Evolutionary conservation across 805 yeast genomes (phyloP).

Genomic region (Wickerhamomyces xylosicus): DNA sequence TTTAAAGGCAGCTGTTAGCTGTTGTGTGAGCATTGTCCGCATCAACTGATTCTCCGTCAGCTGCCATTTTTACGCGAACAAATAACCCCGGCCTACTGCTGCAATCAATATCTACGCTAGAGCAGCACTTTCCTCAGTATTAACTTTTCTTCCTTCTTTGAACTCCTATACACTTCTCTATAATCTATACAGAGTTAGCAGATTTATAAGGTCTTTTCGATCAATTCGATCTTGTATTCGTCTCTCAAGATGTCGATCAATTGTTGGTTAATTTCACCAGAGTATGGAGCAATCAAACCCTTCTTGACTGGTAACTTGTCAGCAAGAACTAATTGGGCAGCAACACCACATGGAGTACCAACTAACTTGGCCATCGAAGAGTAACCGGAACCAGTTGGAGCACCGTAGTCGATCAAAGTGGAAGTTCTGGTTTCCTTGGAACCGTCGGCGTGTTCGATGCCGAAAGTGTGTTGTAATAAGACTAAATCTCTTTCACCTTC

Average conservation of each 20-base stretch:
- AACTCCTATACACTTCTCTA: too few relatives aligned
- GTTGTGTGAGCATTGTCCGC: too few relatives aligned
- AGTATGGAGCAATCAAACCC: constrained; percentile 89
- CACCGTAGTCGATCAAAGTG: constrained; percentile 91
- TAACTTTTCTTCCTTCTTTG: too few relatives aligned
- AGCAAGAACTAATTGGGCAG: constrained; percentile 65
- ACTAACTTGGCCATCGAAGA: constrained; percentile 98
- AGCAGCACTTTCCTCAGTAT: too few relatives aligned
- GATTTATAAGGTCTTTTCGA: constrained; percentile 61
- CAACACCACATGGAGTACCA: constrained; percentile 98
- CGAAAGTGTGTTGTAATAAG: constrained; percentile 93
- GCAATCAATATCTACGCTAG: too few relatives aligned
- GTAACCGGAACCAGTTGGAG: constrained; percentile 72
- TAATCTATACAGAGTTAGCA: too few relatives aligned
- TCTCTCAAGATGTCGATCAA: constrained; percentile 87
- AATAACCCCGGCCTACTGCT: too few relatives aligned
- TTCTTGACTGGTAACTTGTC: constrained; percentile 68
- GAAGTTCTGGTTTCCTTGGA: constrained; percentile 86
- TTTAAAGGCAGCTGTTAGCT: too few relatives aligned
- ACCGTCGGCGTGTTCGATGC: constrained; percentile 95
- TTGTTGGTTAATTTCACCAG: constrained; percentile 84
- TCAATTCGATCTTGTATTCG: constrained; percentile 75
- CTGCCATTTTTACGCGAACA: too few relatives aligned
- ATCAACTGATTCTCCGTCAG: too few relatives aligned
- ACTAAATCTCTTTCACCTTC: constrained; percentile 94